Base-by-base conservation (phyloP, 305 asterid genomes). In the Solanum aculeatissimum region DNA sequence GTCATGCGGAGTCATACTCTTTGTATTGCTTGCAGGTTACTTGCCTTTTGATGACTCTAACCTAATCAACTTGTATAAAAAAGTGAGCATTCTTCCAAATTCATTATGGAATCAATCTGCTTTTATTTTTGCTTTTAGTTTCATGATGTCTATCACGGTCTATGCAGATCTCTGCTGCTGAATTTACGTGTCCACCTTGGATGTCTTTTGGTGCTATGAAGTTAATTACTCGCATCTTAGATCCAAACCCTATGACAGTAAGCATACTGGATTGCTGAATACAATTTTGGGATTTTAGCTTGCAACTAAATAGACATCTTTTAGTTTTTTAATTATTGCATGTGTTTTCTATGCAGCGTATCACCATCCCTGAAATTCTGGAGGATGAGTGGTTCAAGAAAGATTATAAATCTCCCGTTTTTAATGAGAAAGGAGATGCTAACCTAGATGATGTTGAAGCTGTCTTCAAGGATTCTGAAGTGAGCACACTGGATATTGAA, bases 1-100 rank as follows among this genome's bases (percentile, higher is more conserved):
- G 99, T 96, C 99, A 0, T 94, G 99, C 75, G 99, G 99, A 85
- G 99, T 96, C 87, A 91, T 96, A 91, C 94, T 96, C 85, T 96
- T 96, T 88, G 99, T 96, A 83, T 90, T 96, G 92, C 98, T 96
- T 85, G 98, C 99, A 45, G 99, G 99, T 69, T 96, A 94, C 94
- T 92, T 96, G 93, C 99, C 99, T 90, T 96, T 96, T 55, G 98
- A 96, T 84, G 99, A 96, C 88, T 82, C 96, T 74, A 94, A 96
- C 86, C 94, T 96, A 85, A 92, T 94, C 86, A 92, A 92, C 89
- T 92, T 96, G 38, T 96, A 93, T 87, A 94, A 90, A 85, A 96
- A 94, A 77, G 99, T 96, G 91, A 94, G 94, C 88, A 65, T 84
- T 88, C 4, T 88, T 42, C 35, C 80, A 9, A 83, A 60, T 83